Evolutionary conservation across 179 eudicot genomes (phyloP).

Genomic region (Corrigiola litoralis): DNA sequence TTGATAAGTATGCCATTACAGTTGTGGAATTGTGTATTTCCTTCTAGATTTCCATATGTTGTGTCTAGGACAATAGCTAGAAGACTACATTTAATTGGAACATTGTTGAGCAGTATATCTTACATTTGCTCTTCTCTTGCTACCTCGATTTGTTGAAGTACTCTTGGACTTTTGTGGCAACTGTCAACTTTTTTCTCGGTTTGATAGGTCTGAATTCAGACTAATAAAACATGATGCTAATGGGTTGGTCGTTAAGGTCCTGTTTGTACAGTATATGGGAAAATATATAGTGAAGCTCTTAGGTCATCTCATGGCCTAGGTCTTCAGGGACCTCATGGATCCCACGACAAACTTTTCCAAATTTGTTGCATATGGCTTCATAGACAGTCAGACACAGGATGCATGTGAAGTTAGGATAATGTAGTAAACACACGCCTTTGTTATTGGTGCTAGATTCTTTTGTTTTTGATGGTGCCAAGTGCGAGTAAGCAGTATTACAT

Average conservation of each 20-base stretch:
- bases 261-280: not conserved
- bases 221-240: not conserved
- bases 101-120: not conserved
- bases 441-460: not conserved
- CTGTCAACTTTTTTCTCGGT: not conserved
- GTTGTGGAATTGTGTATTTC: constrained; percentile 11
- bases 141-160: not conserved
- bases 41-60: not conserved
- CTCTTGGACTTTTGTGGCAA: not conserved
- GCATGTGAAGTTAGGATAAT: not conserved
- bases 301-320: not conserved
- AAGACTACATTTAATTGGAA: not conserved
- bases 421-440: not conserved
- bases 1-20: constrained; percentile 84
- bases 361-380: not conserved
- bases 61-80: constrained; percentile 1
- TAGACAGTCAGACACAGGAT: not conserved
- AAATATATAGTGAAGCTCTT: not conserved
- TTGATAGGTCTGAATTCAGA: not conserved
- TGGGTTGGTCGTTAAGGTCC: not conserved
- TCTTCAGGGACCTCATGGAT: too few relatives aligned
- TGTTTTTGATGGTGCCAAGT: not conserved
- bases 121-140: constrained; percentile 1
- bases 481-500: not conserved
- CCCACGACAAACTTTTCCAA: not conserved